A percentile compares a stretch with the other conserved stretches of the same genome.
Evolutionary conservation across 129 eudicot species (phyloP).

Genomic region (Centaurea solstitialis): DNA sequence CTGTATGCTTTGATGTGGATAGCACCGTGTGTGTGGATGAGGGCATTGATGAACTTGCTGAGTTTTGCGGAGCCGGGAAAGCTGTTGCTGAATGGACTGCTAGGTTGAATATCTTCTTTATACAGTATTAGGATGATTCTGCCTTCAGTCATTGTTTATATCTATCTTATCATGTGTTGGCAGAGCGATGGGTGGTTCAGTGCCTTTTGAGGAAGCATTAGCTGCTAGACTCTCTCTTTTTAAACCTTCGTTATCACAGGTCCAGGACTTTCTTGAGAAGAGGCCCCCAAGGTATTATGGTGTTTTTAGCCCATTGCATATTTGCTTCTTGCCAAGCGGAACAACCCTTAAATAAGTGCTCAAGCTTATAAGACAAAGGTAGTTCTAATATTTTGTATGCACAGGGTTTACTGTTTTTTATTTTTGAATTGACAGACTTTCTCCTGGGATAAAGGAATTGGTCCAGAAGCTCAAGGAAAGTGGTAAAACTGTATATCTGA

Average conservation of each 20-base stretch:
- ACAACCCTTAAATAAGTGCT: not conserved
- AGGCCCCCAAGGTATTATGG: constrained; percentile 74
- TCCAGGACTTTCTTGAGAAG: constrained; percentile 75
- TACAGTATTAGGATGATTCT: not conserved
- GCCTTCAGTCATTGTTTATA: constrained; percentile 7
- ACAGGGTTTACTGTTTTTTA: constrained; percentile 4
- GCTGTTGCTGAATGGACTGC: constrained; percentile 99
- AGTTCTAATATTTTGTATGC: not conserved
- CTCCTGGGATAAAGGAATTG: constrained; percentile 88
- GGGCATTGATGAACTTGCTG: constrained; percentile 98
- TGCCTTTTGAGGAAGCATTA: constrained; percentile 92
- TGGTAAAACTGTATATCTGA: constrained; percentile 61
- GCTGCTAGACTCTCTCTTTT: constrained; percentile 84
- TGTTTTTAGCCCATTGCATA: not conserved
- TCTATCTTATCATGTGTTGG: not conserved
- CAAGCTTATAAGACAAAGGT: not conserved
- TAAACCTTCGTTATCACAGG: constrained; percentile 71
- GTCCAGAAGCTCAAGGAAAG: constrained; percentile 75
- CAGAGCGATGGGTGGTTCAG: constrained; percentile 97
- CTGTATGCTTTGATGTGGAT: constrained; percentile 98
- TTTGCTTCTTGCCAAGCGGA: too few species aligned
- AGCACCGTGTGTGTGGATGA: constrained; percentile 97
- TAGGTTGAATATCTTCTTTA: constrained; percentile 45
- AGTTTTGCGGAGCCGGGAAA: constrained; percentile 98
- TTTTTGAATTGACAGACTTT: constrained; percentile 56